These are phyloP conservation scores for Kwoniella dendrophila DNA, from an alignment of 768 basidiomycete species.

Conservation along the genomic window DNA sequence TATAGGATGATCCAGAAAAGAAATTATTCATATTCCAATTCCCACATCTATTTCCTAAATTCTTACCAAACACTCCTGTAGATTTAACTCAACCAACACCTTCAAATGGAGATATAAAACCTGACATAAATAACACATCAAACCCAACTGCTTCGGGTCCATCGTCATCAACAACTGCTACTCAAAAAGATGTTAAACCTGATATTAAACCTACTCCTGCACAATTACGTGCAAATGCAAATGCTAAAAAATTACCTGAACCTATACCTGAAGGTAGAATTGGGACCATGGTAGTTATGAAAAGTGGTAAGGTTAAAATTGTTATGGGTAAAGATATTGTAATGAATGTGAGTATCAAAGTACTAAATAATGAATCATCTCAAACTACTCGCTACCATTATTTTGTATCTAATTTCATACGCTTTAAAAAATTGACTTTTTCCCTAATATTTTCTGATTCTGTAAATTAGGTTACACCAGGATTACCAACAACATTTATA, in stretches of 20 bases:
- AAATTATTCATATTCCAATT: constrained; percentile 86
- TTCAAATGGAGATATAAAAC: constrained; percentile 52
- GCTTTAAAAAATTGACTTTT: not conserved
- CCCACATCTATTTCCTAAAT: constrained; percentile 78
- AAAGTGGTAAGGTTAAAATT: constrained; percentile 83
- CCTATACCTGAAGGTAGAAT: constrained; percentile 68
- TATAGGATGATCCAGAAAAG: constrained; percentile 47
- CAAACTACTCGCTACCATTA: not conserved
- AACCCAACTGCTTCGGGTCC: not conserved
- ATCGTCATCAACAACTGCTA: not conserved
- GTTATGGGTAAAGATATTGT: constrained; percentile 77
- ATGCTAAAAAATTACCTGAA: constrained; percentile 50
- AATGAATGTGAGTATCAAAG: constrained; percentile 67
- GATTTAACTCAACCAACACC: constrained; percentile 56
- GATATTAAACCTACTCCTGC: constrained; percentile 34
- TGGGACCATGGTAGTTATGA: constrained; percentile 81
- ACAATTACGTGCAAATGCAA: constrained; percentile 13
- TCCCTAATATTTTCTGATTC: not conserved
- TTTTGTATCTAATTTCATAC: not conserved
- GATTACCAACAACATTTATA: constrained; percentile 81
- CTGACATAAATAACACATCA: constrained; percentile 53
- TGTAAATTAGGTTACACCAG: constrained; percentile 68
- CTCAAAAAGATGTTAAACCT: constrained; percentile 58
- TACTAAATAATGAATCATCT: not conserved
- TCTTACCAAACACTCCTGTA: constrained; percentile 59